Evolutionary conservation across 2,329 filamentous ascomycete genomes (phyloP).

Genomic region (Phoma sp.): DNA sequence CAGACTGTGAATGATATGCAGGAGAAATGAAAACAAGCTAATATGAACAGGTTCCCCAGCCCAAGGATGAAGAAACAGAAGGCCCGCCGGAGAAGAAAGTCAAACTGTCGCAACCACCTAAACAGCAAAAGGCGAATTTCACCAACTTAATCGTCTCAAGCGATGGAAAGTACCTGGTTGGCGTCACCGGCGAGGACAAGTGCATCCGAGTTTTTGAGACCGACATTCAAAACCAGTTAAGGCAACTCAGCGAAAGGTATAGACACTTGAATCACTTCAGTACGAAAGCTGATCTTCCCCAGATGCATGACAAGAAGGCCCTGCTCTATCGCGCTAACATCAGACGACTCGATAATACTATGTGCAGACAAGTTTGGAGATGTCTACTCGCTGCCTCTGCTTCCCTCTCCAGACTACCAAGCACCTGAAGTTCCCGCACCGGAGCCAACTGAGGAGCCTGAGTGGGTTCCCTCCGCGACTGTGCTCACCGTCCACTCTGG

Average conservation of each 20-base stretch:
- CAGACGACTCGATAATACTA: constrained; percentile 76
- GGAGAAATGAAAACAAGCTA: constrained; percentile 12
- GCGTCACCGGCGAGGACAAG: constrained; percentile 91
- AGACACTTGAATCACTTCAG: neutral
- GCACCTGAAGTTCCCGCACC: constrained; percentile 27
- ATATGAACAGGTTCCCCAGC: constrained; percentile 25
- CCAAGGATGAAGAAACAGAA: constrained; percentile 33
- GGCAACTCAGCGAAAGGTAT: constrained; percentile 76
- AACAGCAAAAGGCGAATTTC: constrained; percentile 64
- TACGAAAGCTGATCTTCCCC: constrained; percentile 19
- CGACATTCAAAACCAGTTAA: constrained; percentile 66
- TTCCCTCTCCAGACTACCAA: constrained; percentile 53
- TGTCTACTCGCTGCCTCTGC: constrained; percentile 85
- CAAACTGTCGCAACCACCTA: constrained; percentile 44
- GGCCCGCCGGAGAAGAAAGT: constrained; percentile 53
- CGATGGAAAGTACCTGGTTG: constrained; percentile 73
- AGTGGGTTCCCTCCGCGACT: constrained; percentile 62
- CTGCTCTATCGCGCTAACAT: constrained; percentile 74
- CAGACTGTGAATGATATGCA: neutral
- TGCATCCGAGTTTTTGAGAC: constrained; percentile 82
- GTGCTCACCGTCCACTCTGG: constrained; percentile 68
- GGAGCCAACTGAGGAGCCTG: constrained; percentile 39
- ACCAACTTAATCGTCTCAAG: constrained; percentile 71
- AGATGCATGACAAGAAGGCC: constrained; percentile 91
- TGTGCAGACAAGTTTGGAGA: constrained; percentile 96